A percentile compares a stretch with the other conserved stretches of the same genome.
Evolutionary conservation across 805 yeast species (phyloP).

Genomic region (Candida xiaguanensis): DNA sequence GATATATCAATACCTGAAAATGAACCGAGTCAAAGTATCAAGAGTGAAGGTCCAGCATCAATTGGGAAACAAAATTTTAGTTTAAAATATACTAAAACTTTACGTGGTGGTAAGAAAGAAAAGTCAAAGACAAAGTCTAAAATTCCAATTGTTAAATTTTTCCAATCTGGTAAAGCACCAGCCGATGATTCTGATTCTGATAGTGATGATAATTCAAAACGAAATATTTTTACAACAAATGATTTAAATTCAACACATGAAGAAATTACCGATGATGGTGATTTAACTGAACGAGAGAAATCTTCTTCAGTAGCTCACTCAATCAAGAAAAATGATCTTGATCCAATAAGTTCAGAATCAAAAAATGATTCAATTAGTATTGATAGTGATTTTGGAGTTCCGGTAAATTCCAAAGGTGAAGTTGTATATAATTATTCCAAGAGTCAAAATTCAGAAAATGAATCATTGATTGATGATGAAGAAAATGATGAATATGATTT

Average conservation of each 20-base stretch:
- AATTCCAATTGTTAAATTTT: constrained; percentile 12
- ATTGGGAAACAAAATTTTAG: background rate
- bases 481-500: constrained; percentile 16
- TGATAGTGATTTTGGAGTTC: constrained; percentile 30
- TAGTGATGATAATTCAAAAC: constrained; percentile 1
- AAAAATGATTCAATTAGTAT: constrained; percentile 20
- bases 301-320: background rate
- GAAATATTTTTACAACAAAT: constrained; percentile 1
- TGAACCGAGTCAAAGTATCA: background rate
- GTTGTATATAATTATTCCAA: background rate
- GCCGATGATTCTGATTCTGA: constrained; percentile 9
- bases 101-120: constrained; percentile 1
- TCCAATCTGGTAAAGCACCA: constrained; percentile 9
- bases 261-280: constrained; percentile 15
- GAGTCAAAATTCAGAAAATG: constrained; percentile 16
- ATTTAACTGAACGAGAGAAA: constrained; percentile 11
- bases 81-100: constrained; percentile 3
- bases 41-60: background rate
- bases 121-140: constrained; percentile 9
- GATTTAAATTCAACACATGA: constrained; percentile 7
- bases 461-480: constrained; percentile 15
- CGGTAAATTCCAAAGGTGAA: constrained; percentile 20
- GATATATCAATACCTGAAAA: no score
- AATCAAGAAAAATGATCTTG: background rate
- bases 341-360: constrained; percentile 1